phyloP scores from a whole-genome alignment of 2,329 filamentous ascomycete genomes.

The Pseudogymnoascus sp. region DNA sequence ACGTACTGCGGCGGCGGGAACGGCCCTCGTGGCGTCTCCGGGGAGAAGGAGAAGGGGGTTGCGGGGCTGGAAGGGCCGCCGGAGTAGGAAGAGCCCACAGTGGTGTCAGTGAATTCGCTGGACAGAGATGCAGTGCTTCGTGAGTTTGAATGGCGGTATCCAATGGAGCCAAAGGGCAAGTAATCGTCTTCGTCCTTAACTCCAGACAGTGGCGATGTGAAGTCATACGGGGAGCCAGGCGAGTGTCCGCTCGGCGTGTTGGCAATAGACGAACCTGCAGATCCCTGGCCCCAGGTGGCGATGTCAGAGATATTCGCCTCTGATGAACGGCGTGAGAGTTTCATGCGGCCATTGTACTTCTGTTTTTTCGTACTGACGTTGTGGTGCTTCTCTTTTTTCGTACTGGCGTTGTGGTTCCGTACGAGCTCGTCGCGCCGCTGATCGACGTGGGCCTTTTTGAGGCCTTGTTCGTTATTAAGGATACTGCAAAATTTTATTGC shows the following conservation, averaged over 20 bases:
- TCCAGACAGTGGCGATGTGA: slow-evolving; percentile 65
- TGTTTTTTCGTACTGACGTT: slow-evolving; percentile 48
- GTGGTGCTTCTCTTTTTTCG: slow-evolving; percentile 60
- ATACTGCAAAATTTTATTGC: slow-evolving; percentile 73
- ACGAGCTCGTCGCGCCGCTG: slow-evolving; percentile 95
- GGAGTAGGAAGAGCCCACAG: slow-evolving; percentile 59
- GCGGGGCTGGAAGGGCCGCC: slow-evolving; percentile 66
- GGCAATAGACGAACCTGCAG: slow-evolving; percentile 47
- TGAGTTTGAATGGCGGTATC: slow-evolving; percentile 58
- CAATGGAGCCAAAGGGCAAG: slow-evolving; percentile 48
- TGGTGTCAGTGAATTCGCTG: slow-evolving; percentile 59
- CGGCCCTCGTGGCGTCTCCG: slow-evolving; percentile 62
- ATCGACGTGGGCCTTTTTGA: slow-evolving; percentile 63
- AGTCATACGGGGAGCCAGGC: slow-evolving; percentile 62
- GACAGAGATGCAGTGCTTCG: slow-evolving; percentile 61
- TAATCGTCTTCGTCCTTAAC: slow-evolving; percentile 60
- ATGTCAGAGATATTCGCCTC: slow-evolving; percentile 67
- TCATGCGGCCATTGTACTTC: slow-evolving; percentile 44
- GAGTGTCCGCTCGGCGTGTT: slow-evolving; percentile 63
- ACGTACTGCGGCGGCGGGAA: slow-evolving; percentile 53
- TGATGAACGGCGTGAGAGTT: slow-evolving; percentile 44
- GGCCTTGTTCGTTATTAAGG: slow-evolving; percentile 63
- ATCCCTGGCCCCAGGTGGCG: slow-evolving; percentile 49
- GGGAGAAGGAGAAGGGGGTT: slow-evolving; percentile 68
- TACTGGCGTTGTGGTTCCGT: slow-evolving; percentile 52